Conservation (phyloP, 2,329 filamentous ascomycete genomes). For the Phoma sp. region DNA sequence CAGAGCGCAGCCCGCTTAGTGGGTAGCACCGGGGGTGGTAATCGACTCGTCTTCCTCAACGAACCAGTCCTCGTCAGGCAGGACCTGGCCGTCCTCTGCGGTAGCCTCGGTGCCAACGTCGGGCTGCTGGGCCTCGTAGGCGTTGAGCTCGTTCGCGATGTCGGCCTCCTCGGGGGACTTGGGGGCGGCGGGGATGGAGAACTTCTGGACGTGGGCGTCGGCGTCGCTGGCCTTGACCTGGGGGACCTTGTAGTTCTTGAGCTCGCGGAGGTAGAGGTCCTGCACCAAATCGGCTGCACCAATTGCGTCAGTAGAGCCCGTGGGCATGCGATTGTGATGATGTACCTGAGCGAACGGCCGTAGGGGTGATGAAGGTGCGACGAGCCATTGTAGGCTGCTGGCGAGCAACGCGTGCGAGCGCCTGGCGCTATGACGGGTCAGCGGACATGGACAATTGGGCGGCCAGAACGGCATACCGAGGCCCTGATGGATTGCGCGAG, state of each 20-base stretch:
- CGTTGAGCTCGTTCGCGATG: slow-evolving; percentile 87
- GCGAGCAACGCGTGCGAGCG: slow-evolving; percentile 65
- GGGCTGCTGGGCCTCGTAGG: slow-evolving; percentile 92
- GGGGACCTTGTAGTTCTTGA: slow-evolving; percentile 91
- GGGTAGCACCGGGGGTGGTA: slow-evolving; percentile 50
- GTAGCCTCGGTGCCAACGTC: slow-evolving; percentile 80
- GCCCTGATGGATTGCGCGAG: slow-evolving; percentile 67
- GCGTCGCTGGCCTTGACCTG: slow-evolving; percentile 84
- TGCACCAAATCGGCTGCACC: slow-evolving; percentile 90
- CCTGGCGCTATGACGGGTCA: slow-evolving; percentile 60
- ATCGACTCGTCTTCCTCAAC: slow-evolving; percentile 69
- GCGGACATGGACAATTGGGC: slow-evolving; percentile 17
- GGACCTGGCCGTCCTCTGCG: slow-evolving; percentile 63
- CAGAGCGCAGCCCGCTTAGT: slow-evolving; percentile 29
- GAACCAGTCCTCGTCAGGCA: slow-evolving; percentile 76
- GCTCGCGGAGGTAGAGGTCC: slow-evolving; percentile 95
- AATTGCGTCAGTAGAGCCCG: slow-evolving; percentile 41
- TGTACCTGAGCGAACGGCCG: slow-evolving; percentile 66
- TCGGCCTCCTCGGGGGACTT: slow-evolving; percentile 91
- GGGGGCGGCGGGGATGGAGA: slow-evolving; percentile 79
- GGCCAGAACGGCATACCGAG: slow-evolving; percentile 56
- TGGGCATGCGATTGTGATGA: slow-evolving; percentile 37
- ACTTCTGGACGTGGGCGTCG: slow-evolving; percentile 89
- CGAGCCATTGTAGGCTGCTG: slow-evolving; percentile 62
- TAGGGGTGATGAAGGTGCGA: slow-evolving; percentile 68